Percentiles rank a stretch among this genome's conserved stretches.
Evolutionary conservation across 768 basidiomycete genomes (phyloP).

Genomic region (Peribolospora baueri): DNA sequence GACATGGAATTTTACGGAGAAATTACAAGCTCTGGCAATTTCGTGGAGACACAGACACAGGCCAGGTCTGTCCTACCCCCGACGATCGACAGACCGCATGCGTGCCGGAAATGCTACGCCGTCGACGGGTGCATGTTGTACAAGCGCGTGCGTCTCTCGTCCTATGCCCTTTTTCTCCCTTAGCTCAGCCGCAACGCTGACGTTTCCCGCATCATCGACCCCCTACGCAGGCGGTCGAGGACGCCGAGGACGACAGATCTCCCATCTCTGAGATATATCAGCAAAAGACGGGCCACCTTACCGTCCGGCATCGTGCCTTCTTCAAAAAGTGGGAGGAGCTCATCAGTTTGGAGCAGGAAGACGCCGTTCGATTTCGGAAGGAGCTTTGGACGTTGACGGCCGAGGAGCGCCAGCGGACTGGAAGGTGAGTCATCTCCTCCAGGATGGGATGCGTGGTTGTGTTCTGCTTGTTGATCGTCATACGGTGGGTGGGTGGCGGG

Average conservation of each 20-base stretch:
- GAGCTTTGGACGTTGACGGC: constrained; percentile 87
- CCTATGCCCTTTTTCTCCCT: neutral
- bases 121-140: constrained; percentile 83
- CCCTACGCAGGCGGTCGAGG: constrained; percentile 39
- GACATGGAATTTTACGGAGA: constrained; percentile 1
- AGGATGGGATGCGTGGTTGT: neutral
- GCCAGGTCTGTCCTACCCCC: constrained; percentile 44
- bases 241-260: constrained; percentile 29
- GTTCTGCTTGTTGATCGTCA: neutral
- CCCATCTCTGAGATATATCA: constrained; percentile 39
- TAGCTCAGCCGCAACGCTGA: neutral
- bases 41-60: neutral
- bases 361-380: constrained; percentile 54
- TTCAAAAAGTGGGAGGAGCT: constrained; percentile 79
- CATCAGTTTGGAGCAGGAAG: constrained; percentile 65
- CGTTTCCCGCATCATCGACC: neutral
- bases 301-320: constrained; percentile 39
- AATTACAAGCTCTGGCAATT: neutral
- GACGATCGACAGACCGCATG: constrained; percentile 55
- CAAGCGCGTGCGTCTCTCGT: constrained; percentile 35
- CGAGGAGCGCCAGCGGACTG: constrained; percentile 47
- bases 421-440: constrained; percentile 25
- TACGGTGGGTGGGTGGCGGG: no score
- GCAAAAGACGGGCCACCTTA: constrained; percentile 59
- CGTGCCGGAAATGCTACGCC: constrained; percentile 58